A percentile compares a stretch with the other conserved stretches of the same genome.
Evolutionary conservation across 225 moss, liverwort and hornwort genomes (phyloP).

Genomic region (Rhytidiadelphus loreus): DNA sequence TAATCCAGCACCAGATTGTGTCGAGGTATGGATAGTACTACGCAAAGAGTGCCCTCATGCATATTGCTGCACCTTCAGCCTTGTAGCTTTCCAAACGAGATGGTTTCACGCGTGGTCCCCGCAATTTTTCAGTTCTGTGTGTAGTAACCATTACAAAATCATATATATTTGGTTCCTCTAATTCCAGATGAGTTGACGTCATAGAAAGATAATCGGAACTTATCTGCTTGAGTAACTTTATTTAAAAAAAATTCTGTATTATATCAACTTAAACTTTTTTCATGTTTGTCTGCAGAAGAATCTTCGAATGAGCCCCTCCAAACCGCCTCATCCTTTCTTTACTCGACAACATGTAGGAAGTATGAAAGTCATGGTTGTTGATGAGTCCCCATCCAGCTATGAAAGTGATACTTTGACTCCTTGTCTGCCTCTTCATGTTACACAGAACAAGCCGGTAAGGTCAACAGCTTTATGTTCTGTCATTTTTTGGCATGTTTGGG

Average conservation of each 20-base stretch:
- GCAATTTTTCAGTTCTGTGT: background rate
- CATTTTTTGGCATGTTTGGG: background rate
- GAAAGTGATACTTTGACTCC: constrained; percentile 36
- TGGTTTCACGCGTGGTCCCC: background rate
- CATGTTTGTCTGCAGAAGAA: constrained; percentile 21
- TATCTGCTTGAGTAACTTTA: background rate
- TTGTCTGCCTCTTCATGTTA: constrained; percentile 60
- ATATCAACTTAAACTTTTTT: background rate
- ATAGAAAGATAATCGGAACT: background rate
- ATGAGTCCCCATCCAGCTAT: constrained; percentile 13
- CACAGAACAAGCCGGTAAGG: constrained; percentile 43
- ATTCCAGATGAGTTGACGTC: background rate
- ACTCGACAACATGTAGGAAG: constrained; percentile 25
- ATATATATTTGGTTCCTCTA: background rate
- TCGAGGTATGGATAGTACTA: background rate
- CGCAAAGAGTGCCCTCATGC: background rate
- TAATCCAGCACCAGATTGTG: background rate
- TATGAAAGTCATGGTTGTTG: constrained; percentile 7
- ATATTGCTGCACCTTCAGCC: background rate
- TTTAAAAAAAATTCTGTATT: background rate
- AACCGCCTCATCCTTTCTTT: constrained; percentile 67
- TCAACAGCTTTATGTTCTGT: background rate
- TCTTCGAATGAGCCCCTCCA: constrained; percentile 39
- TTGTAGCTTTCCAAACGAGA: background rate
- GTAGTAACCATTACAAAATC: background rate